Base-by-base conservation (phyloP, 2,329 filamentous ascomycete genomes). In the Cercospora janseana region DNA sequence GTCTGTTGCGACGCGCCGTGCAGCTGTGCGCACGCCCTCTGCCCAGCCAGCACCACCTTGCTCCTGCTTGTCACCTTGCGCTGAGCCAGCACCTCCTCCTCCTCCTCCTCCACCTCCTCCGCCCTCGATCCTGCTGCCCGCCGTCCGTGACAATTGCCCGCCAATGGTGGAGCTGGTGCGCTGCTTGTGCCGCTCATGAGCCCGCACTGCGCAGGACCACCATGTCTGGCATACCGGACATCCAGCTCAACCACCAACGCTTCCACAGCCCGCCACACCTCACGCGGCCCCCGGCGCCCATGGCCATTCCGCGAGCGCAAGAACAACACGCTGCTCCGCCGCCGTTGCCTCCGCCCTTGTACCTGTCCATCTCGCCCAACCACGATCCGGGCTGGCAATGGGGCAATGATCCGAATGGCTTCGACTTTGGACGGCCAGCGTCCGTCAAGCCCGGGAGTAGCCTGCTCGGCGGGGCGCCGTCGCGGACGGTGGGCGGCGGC, bases 301-400 rank as follows among this genome's bases (percentile, higher is more conserved):
- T 86, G 80, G 73, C 81, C 53, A 85, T 87, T 64, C 81, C 80
- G 42, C 75, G 78, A 63, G 73, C 76, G 52, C 74, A 77, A 62
- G 73, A 75, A 29, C 46, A 66, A 34, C 72, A 75, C 43, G 44
- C 38, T n/a, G n/a, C n/a, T 26, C 83, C 83, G 51, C 83, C 83
- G 56, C 81, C 82, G 42, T 73, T 86, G 61, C 83, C 83, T 60
- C 83, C 83, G 51, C 79, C 82, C 45, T 75, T 74, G 66, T 71
- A 76, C 63, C 77, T 85, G 52, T 72, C 75, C 58, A 81, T 57
- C 71, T 74, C 59, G 67, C 81, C 80, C 27, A 74, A 53, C 38
- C 51, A 78, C 60, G 83, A 86, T 67, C 74, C 78, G 48, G 81
- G 78, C 53, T 85, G 81, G 81, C 72, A 78, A 65, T 82, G 79